Conservation (phyloP, 768 basidiomycete species). For the Lactifluus hygrophoroides region DNA sequence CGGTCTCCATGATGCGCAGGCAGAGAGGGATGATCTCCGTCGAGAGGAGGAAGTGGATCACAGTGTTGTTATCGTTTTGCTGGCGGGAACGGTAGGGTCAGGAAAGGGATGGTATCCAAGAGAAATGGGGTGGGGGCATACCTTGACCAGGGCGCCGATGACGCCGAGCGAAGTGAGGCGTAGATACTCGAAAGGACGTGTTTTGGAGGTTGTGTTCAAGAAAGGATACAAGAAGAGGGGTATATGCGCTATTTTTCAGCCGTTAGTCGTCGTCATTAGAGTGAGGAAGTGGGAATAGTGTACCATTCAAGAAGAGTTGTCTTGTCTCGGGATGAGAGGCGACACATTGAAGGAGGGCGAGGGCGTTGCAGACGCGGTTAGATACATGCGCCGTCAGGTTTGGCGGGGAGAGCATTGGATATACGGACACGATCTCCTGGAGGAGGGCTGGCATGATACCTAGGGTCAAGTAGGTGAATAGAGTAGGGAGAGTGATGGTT, state of each 20-base stretch:
- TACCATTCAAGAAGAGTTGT: constrained; percentile 90
- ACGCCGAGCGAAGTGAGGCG: constrained; percentile 99
- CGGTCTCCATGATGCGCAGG: constrained; percentile 99
- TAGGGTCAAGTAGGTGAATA: constrained; percentile 25
- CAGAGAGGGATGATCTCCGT: constrained; percentile 99
- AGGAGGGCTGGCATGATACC: constrained; percentile 97
- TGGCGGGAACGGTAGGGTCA: constrained; percentile 26
- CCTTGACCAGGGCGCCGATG: constrained; percentile 97
- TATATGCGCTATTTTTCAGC: constrained; percentile 70
- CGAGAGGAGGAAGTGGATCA: constrained; percentile 97
- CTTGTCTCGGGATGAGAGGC: constrained; percentile 96
- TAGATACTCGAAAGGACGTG: constrained; percentile 98
- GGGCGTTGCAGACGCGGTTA: constrained; percentile 97
- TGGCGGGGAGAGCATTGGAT: constrained; percentile 90
- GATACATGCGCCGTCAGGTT: constrained; percentile 96
- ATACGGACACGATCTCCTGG: constrained; percentile 97
- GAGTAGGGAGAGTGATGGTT: not conserved
- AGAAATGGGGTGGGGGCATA: constrained; percentile 23
- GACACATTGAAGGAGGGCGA: constrained; percentile 95
- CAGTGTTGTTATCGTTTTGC: constrained; percentile 99
- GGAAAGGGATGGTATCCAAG: not conserved
- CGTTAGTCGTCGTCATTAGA: not conserved
- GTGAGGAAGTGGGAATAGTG: constrained; percentile 19
- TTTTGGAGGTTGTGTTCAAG: constrained; percentile 97
- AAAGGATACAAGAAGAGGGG: constrained; percentile 95